Conservation (phyloP, 805 yeast species). For the Pichia exigua region DNA sequence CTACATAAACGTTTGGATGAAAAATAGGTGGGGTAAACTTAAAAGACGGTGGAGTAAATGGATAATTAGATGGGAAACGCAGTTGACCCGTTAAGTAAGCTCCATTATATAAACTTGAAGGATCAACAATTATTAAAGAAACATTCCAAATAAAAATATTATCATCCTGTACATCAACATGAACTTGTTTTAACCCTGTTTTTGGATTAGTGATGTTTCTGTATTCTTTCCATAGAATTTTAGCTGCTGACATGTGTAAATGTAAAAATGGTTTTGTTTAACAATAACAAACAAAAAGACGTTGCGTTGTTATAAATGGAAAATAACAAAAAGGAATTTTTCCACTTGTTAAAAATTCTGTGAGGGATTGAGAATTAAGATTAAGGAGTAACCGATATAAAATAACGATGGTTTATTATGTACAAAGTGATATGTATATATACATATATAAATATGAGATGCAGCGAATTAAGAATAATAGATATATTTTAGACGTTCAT, state of each 20-base stretch:
- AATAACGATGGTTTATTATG: neutral
- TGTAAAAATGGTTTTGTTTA: neutral
- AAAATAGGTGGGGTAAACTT: conserved; percentile 91
- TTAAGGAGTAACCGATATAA: no score
- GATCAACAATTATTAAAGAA: conserved; percentile 86
- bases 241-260: conserved; percentile 40
- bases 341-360: neutral
- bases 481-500: neutral
- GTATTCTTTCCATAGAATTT: conserved; percentile 81
- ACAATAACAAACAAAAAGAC: neutral
- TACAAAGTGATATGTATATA: neutral
- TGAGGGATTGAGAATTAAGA: neutral
- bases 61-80: conserved; percentile 87
- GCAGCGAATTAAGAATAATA: neutral
- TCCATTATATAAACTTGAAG: conserved; percentile 87
- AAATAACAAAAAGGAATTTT: neutral
- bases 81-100: conserved; percentile 92
- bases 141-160: conserved; percentile 68
- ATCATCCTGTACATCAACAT: conserved; percentile 37
- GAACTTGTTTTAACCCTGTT: conserved; percentile 41
- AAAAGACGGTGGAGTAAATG: conserved; percentile 88
- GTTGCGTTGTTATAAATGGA: neutral
- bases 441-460: neutral
- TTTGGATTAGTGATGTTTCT: conserved; percentile 90
- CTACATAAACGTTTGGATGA: conserved; percentile 94